Conservation (phyloP, 768 basidiomycete genomes). For the Fibroporia radiculosa region DNA sequence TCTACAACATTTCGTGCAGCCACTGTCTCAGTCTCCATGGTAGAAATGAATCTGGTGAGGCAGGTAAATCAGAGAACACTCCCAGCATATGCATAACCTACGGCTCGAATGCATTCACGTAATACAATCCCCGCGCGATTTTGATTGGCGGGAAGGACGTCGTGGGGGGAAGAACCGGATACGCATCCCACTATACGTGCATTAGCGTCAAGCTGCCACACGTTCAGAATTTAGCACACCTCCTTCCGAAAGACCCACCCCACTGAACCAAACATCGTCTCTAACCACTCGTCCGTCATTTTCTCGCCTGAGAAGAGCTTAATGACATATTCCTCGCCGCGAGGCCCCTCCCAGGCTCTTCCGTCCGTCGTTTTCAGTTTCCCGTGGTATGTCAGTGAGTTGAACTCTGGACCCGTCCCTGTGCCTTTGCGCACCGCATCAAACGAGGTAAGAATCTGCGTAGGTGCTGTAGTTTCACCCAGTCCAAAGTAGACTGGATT, state of each 20-base stretch:
- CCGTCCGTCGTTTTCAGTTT: conserved; percentile 28
- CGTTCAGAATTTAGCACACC: conserved; percentile 28
- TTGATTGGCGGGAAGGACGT: conserved; percentile 67
- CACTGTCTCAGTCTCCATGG: conserved; percentile 92
- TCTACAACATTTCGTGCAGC: conserved; percentile 80
- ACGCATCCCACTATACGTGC: conserved; percentile 62
- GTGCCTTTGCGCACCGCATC: conserved; percentile 47
- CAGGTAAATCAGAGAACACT: background rate
- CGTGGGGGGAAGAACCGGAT: conserved; percentile 66
- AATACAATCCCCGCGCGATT: conserved; percentile 75
- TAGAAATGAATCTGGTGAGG: conserved; percentile 63
- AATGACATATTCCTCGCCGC: conserved; percentile 52
- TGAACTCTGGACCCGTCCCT: conserved; percentile 57
- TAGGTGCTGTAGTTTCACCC: conserved; percentile 39
- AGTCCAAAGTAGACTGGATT: conserved; percentile 67
- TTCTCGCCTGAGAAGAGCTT: conserved; percentile 78
- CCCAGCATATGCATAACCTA: conserved; percentile 29
- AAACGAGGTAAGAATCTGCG: conserved; percentile 65
- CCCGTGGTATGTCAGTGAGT: conserved; percentile 78
- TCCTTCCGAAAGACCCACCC: conserved; percentile 82
- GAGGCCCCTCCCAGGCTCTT: conserved; percentile 31
- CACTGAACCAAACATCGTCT: conserved; percentile 50
- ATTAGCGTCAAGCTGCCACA: background rate
- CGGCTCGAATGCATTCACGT: conserved; percentile 90
- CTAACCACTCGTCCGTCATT: conserved; percentile 65